These are phyloP conservation scores for Colletotrichum magnum DNA, from an alignment of 2,329 filamentous ascomycete genomes.

Conservation along the genomic window DNA sequence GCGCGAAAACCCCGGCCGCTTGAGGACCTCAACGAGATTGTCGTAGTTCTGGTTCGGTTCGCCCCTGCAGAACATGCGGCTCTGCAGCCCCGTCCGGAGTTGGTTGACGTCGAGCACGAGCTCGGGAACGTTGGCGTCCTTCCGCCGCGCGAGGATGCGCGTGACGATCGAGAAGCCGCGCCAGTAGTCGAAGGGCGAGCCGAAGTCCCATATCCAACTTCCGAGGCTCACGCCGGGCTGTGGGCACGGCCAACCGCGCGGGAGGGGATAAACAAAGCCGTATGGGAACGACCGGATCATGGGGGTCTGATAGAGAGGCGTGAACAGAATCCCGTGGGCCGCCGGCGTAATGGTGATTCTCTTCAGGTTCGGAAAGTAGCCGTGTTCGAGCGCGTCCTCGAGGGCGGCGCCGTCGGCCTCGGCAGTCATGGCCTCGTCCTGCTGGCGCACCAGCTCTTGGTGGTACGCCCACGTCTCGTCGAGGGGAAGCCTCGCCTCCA, in stretches of 20 bases:
- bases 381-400: conserved; percentile 45
- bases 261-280: conserved; percentile 56
- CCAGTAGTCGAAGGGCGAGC: conserved; percentile 43
- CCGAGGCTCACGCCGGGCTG: neutral
- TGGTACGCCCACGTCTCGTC: no score
- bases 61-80: no score
- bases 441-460: no score
- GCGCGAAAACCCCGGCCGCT: no score
- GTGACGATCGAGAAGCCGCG: conserved; percentile 48
- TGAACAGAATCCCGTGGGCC: conserved; percentile 52
- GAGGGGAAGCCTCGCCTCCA: no score
- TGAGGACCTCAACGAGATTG: no score
- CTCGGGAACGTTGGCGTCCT: conserved; percentile 47
- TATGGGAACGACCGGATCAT: conserved; percentile 56
- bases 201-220: conserved; percentile 31
- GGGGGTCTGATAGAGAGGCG: conserved; percentile 57
- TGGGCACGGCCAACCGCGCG: conserved; percentile 48
- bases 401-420: conserved; percentile 50
- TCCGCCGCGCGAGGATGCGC: conserved; percentile 42
- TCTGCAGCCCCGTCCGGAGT: no score
- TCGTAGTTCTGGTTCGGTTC: no score
- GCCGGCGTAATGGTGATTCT: conserved; percentile 56
- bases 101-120: conserved; percentile 49
- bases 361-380: conserved; percentile 51
- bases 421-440: conserved; percentile 23